phyloP scores from a whole-genome alignment of 768 basidiomycete genomes.

The Mycena maculata region DNA sequence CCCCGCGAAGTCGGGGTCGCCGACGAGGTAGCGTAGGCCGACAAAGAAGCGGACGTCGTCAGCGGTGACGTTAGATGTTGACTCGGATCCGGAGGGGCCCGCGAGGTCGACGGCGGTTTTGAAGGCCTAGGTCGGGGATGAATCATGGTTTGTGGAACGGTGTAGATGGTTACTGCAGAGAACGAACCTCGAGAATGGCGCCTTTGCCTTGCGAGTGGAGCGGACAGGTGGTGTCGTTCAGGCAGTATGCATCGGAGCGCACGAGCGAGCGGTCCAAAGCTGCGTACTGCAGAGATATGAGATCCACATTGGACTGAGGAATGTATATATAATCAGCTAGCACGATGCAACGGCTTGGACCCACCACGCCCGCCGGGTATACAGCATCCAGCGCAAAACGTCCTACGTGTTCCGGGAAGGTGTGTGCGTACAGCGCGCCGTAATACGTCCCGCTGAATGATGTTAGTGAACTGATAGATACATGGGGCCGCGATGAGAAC shows the following conservation, averaged over 20 bases:
- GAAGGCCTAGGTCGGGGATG: constrained; percentile 11
- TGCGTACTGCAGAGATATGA: constrained; percentile 9
- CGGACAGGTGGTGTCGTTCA: constrained; percentile 13
- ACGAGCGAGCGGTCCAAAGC: constrained; percentile 19
- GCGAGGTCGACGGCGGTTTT: constrained; percentile 14
- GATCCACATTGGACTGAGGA: constrained; percentile 17
- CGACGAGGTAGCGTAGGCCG: constrained; percentile 12
- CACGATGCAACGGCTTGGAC: neutral
- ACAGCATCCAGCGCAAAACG: constrained; percentile 27
- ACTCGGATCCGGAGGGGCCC: neutral
- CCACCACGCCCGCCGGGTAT: constrained; percentile 6
- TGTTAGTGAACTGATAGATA: neutral
- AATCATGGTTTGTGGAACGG: neutral
- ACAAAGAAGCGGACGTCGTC: constrained; percentile 21
- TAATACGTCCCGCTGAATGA: constrained; percentile 25
- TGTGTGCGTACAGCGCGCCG: constrained; percentile 12
- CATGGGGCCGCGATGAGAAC: neutral
- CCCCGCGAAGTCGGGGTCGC: constrained; percentile 14
- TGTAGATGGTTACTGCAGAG: neutral
- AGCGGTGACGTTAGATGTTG: constrained; percentile 1
- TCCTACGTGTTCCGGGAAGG: constrained; percentile 22
- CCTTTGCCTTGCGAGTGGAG: constrained; percentile 24
- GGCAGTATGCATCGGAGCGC: constrained; percentile 23
- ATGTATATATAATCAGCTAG: neutral
- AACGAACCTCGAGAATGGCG: constrained; percentile 13